These are phyloP conservation scores for Gymnopilus dilepis DNA, from an alignment of 768 basidiomycete genomes.

Conservation along the genomic window DNA sequence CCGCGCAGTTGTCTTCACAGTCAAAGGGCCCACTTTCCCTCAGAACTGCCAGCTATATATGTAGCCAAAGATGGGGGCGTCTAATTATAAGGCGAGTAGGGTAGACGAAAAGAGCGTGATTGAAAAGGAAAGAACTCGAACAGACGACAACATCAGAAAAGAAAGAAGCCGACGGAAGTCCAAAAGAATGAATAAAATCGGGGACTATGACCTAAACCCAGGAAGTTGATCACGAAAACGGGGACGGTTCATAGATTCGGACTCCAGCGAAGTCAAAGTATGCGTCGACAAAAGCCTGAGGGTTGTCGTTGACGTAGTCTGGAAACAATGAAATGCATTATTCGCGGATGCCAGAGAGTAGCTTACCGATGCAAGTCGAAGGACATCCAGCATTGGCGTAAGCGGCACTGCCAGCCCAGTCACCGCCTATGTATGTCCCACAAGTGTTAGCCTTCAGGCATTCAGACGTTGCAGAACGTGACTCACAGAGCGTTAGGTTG, in stretches of 20 bases:
- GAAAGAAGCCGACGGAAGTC: neutral
- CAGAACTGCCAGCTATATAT: too few relatives aligned
- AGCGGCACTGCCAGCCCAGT: slow-evolving; percentile 59
- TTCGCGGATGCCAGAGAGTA: too few relatives aligned
- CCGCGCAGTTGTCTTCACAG: too few relatives aligned
- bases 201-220: too few relatives aligned
- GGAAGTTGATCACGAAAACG: neutral
- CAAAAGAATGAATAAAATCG: neutral
- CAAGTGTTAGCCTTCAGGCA: neutral
- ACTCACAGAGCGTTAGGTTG: slow-evolving; percentile 52
- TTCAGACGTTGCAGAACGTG: neutral
- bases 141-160: neutral
- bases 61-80: too few relatives aligned
- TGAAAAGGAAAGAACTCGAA: too few relatives aligned
- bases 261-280: slow-evolving; percentile 73
- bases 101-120: too few relatives aligned
- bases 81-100: too few relatives aligned
- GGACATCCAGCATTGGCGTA: slow-evolving; percentile 59
- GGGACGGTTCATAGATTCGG: slow-evolving; percentile 38
- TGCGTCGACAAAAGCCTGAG: slow-evolving; percentile 61
- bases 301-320: slow-evolving; percentile 68
- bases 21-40: too few relatives aligned
- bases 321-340: too few relatives aligned
- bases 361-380: slow-evolving; percentile 60
- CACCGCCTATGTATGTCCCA: slow-evolving; percentile 25